Evolutionary conservation across 139 green algal genomes (phyloP), one percentile per base, ranked within the genome.

Genomic region (Axilococcus clingmanii): DNA sequence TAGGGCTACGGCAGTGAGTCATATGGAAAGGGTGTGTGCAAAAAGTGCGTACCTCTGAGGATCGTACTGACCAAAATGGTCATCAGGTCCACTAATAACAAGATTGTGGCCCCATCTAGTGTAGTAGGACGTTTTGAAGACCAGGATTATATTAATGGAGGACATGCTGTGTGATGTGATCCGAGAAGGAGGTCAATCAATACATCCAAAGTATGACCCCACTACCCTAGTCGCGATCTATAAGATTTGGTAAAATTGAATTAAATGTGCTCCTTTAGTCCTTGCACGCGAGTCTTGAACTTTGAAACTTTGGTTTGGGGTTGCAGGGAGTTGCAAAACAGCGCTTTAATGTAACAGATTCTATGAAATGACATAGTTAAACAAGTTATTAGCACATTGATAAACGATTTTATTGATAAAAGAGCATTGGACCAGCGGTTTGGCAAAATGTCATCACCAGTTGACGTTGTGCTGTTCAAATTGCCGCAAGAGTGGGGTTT

Each of bases 51-150:
- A 61, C 60, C 40, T 44, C 23, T 57, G 44, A 6, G 42, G 30
- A 31, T 65, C 55, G 44, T 52, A 61, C 19, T 71, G 37, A 17
- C 62, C 62, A 31, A 71, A 57, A 31, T 55, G 25, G 4, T 36
- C 33, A 2, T 55, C 62, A 19, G 51, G 28, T n/a, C 62, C 62
- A 8, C 41, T 64, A 24, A 71, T 36, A 4, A 63, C 62, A 12
- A 71, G 27, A 8, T 56, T 46, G 47, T 71, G 29, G n/a, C 62
- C 62, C 62, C 62, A 71, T 45, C 60, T 43, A 4, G 61, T 69
- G 7, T 49, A 63, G 23, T 69, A 69, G 16, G 32, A 30, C 5
- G 61, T 69, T 3, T 33, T 25, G 28, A 69, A 69, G 37, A 55
- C 38, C 17, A 67, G 5, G 24, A 67, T 37, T 7, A 61, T 19